Base-by-base conservation (phyloP, 768 basidiomycete genomes). In the Hericium erinaceus region DNA sequence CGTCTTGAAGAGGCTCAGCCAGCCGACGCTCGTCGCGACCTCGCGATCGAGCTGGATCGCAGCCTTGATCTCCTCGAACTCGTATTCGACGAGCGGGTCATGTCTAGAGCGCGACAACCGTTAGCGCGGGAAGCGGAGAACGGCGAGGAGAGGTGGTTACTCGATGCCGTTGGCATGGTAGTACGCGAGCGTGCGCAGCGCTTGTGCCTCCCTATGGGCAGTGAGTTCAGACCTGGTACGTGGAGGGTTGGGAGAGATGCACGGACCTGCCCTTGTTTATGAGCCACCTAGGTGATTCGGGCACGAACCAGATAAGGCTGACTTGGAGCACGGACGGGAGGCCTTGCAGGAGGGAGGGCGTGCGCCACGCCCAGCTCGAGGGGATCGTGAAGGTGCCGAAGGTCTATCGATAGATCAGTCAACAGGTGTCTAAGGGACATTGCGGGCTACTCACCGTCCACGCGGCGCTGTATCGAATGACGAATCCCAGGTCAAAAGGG, bases 161-260 rank as follows among this genome's bases (percentile, higher is more conserved):
- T 69, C 64, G 58, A 83, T 72, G 7, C 80, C 80, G 55, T 76
- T 70, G 4, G 78, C 78, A 65, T 86, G 83, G 61, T 82, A 82
- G 59, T 79, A 75, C 1, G 80, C 80, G 12, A 86, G 67, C 5
- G 77, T 75, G 24, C 69, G 61, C 13, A 76, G 69, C 0, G 84
- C 83, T 57, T 81, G 69, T 10, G 73, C 75, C 22, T 77, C 72
- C 16, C 54, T 51, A 10, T 2, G 16, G 7, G 18, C 11, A 46
- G 5, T 22, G 22, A n/a, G 16, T 46, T 46, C 10, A 15, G 33
- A 1, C 33, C 33, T 33, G 33, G 16, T 9, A 18, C n/a, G 44
- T 46, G 44, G 44, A 46, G 16, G 2, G 5, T 46, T 6, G 5
- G 12, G 9, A 50, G 26, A 50, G 15, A 51, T 24, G 11, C 26